A percentile compares a stretch with the other conserved stretches of the same genome.
Evolutionary conservation across 495 filamentous ascomycete genomes (phyloP).

Genomic region (Aspergillus indologenus): DNA sequence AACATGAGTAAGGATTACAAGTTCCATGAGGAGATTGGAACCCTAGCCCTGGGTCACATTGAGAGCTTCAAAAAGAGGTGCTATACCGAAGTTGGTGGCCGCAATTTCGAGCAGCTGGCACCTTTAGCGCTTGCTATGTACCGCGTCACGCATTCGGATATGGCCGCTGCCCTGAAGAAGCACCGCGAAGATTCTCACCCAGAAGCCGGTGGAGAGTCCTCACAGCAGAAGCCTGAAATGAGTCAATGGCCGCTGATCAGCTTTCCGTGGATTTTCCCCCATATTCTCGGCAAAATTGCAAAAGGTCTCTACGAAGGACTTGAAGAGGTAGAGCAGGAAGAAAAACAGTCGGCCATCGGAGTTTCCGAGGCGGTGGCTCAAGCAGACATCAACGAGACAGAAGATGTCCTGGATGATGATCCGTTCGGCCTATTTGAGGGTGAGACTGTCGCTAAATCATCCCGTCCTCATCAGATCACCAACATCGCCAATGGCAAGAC

Average conservation of each 20-base stretch:
- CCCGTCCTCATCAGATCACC: not conserved
- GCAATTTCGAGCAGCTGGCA: constrained; percentile 53
- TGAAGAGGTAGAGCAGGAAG: not conserved
- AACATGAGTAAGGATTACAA: constrained; percentile 71
- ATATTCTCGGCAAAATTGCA: constrained; percentile 72
- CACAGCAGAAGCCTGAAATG: constrained; percentile 22
- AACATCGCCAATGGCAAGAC: not conserved
- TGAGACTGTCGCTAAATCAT: not conserved
- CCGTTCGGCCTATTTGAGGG: constrained; percentile 16
- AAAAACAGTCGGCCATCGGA: too few relatives aligned
- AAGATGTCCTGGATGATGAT: constrained; percentile 5
- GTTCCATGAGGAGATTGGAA: constrained; percentile 75
- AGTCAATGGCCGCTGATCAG: constrained; percentile 74
- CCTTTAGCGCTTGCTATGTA: constrained; percentile 88
- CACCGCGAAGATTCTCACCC: constrained; percentile 25
- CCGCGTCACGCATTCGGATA: constrained; percentile 69
- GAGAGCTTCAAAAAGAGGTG: constrained; percentile 64
- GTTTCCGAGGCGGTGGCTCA: not conserved
- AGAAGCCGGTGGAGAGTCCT: constrained; percentile 17
- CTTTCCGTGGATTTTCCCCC: constrained; percentile 87
- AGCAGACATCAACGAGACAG: not conserved
- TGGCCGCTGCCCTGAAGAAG: constrained; percentile 49
- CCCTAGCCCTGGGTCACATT: constrained; percentile 59
- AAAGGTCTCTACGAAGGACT: constrained; percentile 28
- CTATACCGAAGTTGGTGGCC: constrained; percentile 59